Evolutionary conservation across 768 basidiomycete species (phyloP).

Genomic region (Cyathus striatus): DNA sequence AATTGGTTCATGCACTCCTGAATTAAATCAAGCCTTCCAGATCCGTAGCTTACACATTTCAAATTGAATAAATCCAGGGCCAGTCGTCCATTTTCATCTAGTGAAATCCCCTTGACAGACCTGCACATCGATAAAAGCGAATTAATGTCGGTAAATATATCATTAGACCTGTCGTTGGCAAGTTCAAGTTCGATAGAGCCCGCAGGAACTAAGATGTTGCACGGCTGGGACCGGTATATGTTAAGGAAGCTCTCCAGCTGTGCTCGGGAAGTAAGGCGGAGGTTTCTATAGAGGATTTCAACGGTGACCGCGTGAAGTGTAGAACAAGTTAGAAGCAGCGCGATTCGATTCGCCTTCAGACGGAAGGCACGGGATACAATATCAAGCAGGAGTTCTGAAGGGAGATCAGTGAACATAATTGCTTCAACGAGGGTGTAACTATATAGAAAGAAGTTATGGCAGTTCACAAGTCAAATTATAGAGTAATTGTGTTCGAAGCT

Average conservation of each 20-base stretch:
- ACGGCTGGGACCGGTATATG: conserved; percentile 5
- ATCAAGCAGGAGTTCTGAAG: conserved; percentile 12
- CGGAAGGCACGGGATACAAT: conserved; percentile 7
- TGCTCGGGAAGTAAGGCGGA: conserved; percentile 12
- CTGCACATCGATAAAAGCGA: conserved; percentile 12
- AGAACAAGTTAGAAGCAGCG: conserved; percentile 11
- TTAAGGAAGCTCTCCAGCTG: conserved; percentile 14
- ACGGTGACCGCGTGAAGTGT: conserved; percentile 10
- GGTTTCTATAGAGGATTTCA: conserved; percentile 12
- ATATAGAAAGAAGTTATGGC: conserved; percentile 3
- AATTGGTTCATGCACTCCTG: conserved; percentile 17
- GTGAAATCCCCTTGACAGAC: conserved; percentile 6
- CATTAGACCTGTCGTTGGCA: conserved; percentile 5
- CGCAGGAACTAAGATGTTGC: conserved; percentile 10
- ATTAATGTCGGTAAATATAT: conserved; percentile 12
- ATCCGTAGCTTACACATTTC: conserved; percentile 19
- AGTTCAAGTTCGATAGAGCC: conserved; percentile 13
- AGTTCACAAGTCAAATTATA: too few species aligned
- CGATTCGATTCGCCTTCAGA: conserved; percentile 3
- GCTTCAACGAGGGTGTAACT: background rate
- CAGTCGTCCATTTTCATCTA: conserved; percentile 16
- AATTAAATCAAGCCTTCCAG: conserved; percentile 14
- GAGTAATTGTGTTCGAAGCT: too few species aligned
- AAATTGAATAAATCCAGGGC: conserved; percentile 17
- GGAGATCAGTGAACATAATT: conserved; percentile 4